Base-by-base conservation (phyloP, 495 filamentous ascomycete species). In the Aspergillus nanangensis region DNA sequence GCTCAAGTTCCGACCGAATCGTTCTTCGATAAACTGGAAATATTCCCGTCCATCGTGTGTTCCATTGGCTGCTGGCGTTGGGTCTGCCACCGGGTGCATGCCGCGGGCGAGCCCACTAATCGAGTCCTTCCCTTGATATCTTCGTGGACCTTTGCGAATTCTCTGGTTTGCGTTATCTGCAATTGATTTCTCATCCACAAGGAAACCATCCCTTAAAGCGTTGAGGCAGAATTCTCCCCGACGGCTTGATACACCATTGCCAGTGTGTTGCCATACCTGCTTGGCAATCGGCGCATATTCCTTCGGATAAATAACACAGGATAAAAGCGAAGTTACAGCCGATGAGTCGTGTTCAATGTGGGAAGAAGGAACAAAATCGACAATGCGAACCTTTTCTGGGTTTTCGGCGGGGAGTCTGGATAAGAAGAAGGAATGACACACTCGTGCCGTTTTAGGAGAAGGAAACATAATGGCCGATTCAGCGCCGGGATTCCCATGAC, bases 181-280 rank as follows among this genome's bases (percentile, higher is more conserved):
- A 4, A 46, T 39, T 40, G 57, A 33, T 37, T 56, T 60, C 25
- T 48, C 68, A 19, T 81, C 77, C 3, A 84, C 71, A 20, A 97
- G 70, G 20, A 81, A 67, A 1, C 84, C 83, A 46, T 91, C 83
- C 17, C 80, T 75, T 53, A 95, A 79, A 10, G 88, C 76, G 27
- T 70, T 65, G 38, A 87, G 80, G 61, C 88, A 96, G 61, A 91
- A 95, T 58, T 96, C 93, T 11, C 88, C 90, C 14, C 90, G 80
- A 33, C 93, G 85, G 64, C 90, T 95, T 2, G 90, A 96, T 19
- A 97, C 75, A 5, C 93, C 93, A 51, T 95, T 90, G n/a, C 93
- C 93, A 5, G 88, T 82, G 61, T 98, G 93, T 52, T 96, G 93
- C 93, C 93, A 98, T 57, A 91, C 95, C 51, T 84, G 76, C 58